These are phyloP conservation scores for Ceratobasidium sp. DNA, from an alignment of 1,284 basidiomycete genomes.

Conservation along the genomic window DNA sequence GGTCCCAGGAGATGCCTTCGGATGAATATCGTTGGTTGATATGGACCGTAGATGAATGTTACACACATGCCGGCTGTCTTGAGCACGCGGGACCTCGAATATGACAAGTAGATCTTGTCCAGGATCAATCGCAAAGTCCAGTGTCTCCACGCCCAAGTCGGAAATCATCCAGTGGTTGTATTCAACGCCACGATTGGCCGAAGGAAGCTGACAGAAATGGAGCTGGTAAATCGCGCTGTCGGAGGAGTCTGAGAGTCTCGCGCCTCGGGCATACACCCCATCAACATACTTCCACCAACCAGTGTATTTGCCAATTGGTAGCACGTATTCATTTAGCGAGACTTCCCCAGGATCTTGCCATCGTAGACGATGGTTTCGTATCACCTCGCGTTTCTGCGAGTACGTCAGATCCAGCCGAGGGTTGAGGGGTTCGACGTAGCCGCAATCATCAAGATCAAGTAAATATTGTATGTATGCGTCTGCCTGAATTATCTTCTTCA, in stretches of 20 bases:
- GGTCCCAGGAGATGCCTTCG: no score
- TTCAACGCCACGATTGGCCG: neutral
- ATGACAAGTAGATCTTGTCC: neutral
- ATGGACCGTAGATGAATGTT: neutral
- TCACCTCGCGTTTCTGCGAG: neutral
- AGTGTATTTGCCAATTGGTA: neutral
- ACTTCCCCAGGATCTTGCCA: neutral
- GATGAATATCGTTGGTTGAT: neutral
- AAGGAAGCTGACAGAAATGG: slow-evolving; percentile 1
- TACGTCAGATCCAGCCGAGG: neutral
- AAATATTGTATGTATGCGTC: neutral
- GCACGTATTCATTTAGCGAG: neutral
- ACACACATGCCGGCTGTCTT: neutral
- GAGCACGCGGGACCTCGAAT: no score
- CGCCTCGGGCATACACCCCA: neutral
- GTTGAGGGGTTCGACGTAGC: neutral
- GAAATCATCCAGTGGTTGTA: neutral
- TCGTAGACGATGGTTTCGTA: neutral
- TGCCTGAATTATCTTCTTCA: no score
- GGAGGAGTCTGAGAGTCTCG: neutral
- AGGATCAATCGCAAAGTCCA: neutral
- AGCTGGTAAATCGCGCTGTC: neutral
- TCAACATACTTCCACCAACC: neutral
- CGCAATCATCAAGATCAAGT: neutral
- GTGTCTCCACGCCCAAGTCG: neutral